Evolutionary conservation across 345 rosid genomes (phyloP), one percentile per base, ranked within the genome.

Genomic region (Trapa bicornis): DNA sequence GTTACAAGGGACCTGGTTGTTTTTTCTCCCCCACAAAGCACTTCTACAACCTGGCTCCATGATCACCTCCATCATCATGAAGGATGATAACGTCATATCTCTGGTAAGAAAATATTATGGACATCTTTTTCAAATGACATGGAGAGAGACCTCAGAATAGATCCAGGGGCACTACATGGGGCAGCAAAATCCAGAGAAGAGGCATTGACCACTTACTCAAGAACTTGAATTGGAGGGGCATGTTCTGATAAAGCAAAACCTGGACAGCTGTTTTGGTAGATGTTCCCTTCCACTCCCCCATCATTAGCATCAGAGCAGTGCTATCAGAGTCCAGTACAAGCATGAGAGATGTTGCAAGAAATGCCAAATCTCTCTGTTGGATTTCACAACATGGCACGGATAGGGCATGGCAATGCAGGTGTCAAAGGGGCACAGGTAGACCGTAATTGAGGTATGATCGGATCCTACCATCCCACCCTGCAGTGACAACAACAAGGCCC

Each of bases 391-490:
- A 13, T 22, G 29, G 43, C 47, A 13, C 12, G 5, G n/a, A 17
- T 38, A 17, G 65, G 45, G 60, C 64, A 36, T 72, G 33, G 47
- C 54, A 38, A 64, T 22, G 17, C 33, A 38, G 62, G 61, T 57
- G 67, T 92, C 84, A 90, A 54, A 70, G 80, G 2, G 84, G 73
- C 39, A 84, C 89, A 1, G 97, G 99, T 41, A 91, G 79, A 6
- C 99, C 99, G 64, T 94, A 88, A 81, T 91, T 94, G 73, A 83
- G 91, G 81, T 87, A 94, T 14, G 95, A 86, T 77, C 87, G 81
- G 65, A 94, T 94, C 64, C 91, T 82, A 71, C 99, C 99, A 75
- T 94, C 97, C 86, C 86, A 84, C 11, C 99, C 96, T 6, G 95
- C 97, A 0, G 97, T 88, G 74, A 91, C 91, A 17, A 94, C 84